A percentile compares a stretch with the other conserved stretches of the same genome.
Evolutionary conservation across 2,329 filamentous ascomycete genomes (phyloP).

Genomic region (Endoconidiophora polonica): DNA sequence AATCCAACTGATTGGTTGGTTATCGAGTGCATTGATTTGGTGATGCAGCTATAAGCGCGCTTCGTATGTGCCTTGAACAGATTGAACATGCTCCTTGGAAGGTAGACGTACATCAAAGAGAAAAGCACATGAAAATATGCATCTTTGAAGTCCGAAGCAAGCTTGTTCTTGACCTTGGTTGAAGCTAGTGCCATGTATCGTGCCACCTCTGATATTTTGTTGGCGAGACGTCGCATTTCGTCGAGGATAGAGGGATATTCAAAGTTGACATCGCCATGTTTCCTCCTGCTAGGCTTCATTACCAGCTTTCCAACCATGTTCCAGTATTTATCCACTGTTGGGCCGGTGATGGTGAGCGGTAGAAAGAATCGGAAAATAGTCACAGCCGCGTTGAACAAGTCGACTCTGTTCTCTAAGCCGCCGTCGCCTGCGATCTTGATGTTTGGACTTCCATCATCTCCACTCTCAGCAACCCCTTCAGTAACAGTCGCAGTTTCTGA

Average conservation of each 20-base stretch:
- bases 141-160: neutral
- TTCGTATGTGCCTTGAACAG: neutral
- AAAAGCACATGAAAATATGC: constrained; percentile 1
- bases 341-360: constrained; percentile 21
- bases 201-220: neutral
- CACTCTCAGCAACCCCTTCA: neutral
- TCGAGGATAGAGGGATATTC: neutral
- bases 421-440: neutral
- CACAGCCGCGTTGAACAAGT: constrained; percentile 26
- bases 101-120: neutral
- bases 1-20: neutral
- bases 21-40: neutral
- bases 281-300: neutral
- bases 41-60: neutral
- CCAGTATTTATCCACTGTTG: constrained; percentile 21
- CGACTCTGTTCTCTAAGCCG: constrained; percentile 21
- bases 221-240: neutral
- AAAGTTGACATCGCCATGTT: neutral
- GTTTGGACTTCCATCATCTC: neutral
- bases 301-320: neutral
- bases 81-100: too few relatives aligned
- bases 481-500: neutral
- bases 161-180: neutral
- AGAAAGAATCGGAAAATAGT: constrained; percentile 27
- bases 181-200: neutral